Evolutionary conservation across 73 alveolate species (phyloP).

Genomic region (Symbiodinium natans): DNA sequence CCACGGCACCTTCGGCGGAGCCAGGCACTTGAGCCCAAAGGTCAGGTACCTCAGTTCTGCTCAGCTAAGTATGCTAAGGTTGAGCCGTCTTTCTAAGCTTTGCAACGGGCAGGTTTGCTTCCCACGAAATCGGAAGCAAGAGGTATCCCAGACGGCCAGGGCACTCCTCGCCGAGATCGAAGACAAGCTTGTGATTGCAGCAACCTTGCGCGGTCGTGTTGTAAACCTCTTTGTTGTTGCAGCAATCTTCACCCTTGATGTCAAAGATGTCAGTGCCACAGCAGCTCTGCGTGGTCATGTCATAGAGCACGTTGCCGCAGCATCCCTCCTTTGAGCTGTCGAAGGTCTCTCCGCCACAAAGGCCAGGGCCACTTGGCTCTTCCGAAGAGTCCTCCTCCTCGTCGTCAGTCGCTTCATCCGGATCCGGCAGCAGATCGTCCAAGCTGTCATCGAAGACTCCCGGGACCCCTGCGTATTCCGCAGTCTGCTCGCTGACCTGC

Average conservation of each 20-base stretch:
- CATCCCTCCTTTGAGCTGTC: slow-evolving; percentile 73
- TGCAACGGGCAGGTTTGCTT: neutral
- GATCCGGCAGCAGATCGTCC: slow-evolving; percentile 54
- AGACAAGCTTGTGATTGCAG: slow-evolving; percentile 54
- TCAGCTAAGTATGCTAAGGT: no score
- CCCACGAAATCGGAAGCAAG: neutral
- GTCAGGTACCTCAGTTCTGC: slow-evolving; percentile 6
- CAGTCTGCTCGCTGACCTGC: neutral
- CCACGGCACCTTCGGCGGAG: slow-evolving; percentile 23
- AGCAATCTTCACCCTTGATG: slow-evolving; percentile 42
- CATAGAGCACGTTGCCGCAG: slow-evolving; percentile 29
- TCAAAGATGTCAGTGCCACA: slow-evolving; percentile 56
- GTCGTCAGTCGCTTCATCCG: neutral
- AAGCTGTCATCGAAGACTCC: slow-evolving; percentile 25
- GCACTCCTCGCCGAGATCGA: slow-evolving; percentile 40
- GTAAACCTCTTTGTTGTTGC: slow-evolving; percentile 5
- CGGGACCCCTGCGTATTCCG: slow-evolving; percentile 1
- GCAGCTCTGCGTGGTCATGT: slow-evolving; percentile 36
- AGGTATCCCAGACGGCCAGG: neutral
- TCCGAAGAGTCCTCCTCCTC: neutral
- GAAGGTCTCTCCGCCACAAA: slow-evolving; percentile 35
- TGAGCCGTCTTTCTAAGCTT: no score
- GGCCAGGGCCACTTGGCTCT: slow-evolving; percentile 13
- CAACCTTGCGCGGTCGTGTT: slow-evolving; percentile 67
- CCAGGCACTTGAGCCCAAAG: slow-evolving; percentile 56